Percentiles rank a stretch among this genome's conserved stretches.
These are phyloP conservation scores for Cryptococcus maquisensis DNA, from an alignment of 1,284 basidiomycete genomes.

Conservation along the genomic window DNA sequence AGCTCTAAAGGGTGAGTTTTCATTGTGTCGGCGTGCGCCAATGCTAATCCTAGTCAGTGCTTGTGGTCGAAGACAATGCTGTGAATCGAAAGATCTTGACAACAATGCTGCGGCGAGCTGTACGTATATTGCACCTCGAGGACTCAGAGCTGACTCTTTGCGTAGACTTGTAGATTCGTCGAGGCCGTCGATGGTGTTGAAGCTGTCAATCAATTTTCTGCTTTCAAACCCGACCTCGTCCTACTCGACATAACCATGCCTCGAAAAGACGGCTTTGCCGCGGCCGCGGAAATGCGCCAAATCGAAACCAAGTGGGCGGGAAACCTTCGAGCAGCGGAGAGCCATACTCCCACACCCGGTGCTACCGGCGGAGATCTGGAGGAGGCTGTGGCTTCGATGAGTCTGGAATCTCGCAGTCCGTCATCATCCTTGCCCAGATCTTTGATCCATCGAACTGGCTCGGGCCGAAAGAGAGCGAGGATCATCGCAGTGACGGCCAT, in stretches of 20 bases:
- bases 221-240: slow-evolving; percentile 31
- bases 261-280: slow-evolving; percentile 43
- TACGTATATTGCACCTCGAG: slow-evolving; percentile 20
- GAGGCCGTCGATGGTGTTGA: slow-evolving; percentile 44
- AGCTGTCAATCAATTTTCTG: slow-evolving; percentile 38
- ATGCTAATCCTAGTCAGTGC: neutral
- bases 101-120: slow-evolving; percentile 33
- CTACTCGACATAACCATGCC: slow-evolving; percentile 49
- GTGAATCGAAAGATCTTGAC: slow-evolving; percentile 47
- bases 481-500: slow-evolving; percentile 48
- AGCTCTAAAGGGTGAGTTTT: neutral
- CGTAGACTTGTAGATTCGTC: slow-evolving; percentile 18
- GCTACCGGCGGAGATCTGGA: neutral
- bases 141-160: neutral
- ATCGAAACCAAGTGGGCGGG: slow-evolving; percentile 22
- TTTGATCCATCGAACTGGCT: neutral
- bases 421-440: neutral
- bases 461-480: slow-evolving; percentile 15
- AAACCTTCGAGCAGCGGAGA: too few species aligned
- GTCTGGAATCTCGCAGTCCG: neutral
- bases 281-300: slow-evolving; percentile 36
- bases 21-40: neutral
- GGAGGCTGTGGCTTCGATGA: neutral
- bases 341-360: neutral
- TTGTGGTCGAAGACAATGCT: slow-evolving; percentile 45